Conservation (phyloP, 139 green algal genomes). For the Medakamo hakoo region DNA sequence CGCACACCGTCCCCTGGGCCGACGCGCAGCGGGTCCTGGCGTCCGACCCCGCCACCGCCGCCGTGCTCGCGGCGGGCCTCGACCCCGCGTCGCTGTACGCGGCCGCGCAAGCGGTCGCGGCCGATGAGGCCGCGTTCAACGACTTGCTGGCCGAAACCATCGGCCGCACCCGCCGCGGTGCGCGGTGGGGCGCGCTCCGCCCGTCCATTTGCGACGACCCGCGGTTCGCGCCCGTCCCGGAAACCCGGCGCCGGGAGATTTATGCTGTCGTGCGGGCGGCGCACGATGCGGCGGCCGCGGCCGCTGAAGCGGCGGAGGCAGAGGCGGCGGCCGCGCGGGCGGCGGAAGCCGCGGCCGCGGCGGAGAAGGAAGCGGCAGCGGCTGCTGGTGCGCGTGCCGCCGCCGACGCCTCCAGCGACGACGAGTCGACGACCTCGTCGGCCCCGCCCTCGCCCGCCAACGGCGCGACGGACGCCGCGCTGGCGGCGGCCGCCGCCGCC, state of each 20-base stretch:
- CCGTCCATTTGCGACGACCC: constrained; percentile 5
- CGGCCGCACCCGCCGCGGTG: constrained; percentile 4
- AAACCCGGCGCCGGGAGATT: constrained; percentile 10
- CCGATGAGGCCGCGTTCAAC: constrained; percentile 10
- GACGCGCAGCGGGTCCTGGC: constrained; percentile 8
- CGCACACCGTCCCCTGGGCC: not conserved
- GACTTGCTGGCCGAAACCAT: constrained; percentile 3
- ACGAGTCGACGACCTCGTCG: not conserved
- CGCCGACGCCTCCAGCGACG: not conserved
- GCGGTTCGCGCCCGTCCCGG: constrained; percentile 14
- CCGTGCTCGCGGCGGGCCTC: constrained; percentile 4
- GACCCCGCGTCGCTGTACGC: constrained; percentile 6
- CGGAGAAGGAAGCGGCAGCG: not conserved
- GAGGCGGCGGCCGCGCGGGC: not conserved
- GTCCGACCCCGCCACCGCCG: not conserved
- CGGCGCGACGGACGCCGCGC: not conserved
- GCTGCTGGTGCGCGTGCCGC: not conserved
- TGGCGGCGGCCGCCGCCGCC: not conserved
- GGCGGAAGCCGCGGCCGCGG: not conserved
- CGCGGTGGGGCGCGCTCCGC: constrained; percentile 11
- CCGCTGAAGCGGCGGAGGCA: not conserved
- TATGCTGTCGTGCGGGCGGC: constrained; percentile 14
- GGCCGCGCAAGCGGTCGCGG: constrained; percentile 1
- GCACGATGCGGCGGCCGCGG: not conserved
- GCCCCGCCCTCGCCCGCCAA: not conserved